phyloP scores from a whole-genome alignment of 768 basidiomycete species.

The Psilocybe subaeruginosa region DNA sequence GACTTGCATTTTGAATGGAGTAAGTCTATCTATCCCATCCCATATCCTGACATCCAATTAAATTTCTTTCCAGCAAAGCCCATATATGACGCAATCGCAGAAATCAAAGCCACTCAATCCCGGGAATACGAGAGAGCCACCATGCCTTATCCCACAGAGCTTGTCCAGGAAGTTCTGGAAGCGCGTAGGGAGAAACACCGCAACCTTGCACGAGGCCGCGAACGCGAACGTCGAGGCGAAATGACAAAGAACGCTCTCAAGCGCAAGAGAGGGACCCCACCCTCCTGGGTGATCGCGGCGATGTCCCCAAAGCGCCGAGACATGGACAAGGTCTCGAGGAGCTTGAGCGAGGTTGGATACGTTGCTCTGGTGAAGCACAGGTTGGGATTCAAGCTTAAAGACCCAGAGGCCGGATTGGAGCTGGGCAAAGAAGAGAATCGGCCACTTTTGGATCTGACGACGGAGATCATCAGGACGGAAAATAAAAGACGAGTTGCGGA shows the following conservation, averaged over 20 bases:
- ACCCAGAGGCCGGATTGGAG: conserved; percentile 38
- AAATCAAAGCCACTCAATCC: conserved; percentile 35
- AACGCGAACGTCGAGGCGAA: conserved; percentile 68
- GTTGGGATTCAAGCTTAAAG: conserved; percentile 52
- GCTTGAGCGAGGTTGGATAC: conserved; percentile 71
- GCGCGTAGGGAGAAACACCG: conserved; percentile 63
- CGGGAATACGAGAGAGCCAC: conserved; percentile 45
- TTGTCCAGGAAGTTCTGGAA: conserved; percentile 50
- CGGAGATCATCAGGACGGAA: conserved; percentile 28
- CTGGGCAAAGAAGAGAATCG: conserved; percentile 33
- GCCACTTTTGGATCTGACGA: conserved; percentile 27
- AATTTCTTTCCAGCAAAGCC: conserved; percentile 36
- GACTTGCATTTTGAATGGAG: conserved; percentile 37
- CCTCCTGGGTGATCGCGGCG: conserved; percentile 56
- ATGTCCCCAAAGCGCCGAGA: conserved; percentile 53
- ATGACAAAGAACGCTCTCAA: conserved; percentile 48
- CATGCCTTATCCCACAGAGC: conserved; percentile 47
- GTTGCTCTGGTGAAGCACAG: conserved; percentile 63
- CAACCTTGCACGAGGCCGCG: conserved; percentile 66
- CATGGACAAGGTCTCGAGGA: conserved; percentile 53
- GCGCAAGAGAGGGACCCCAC: conserved; percentile 59
- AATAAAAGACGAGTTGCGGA: conserved; percentile 26
- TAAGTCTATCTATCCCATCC: conserved; percentile 29
- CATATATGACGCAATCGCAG: conserved; percentile 29
- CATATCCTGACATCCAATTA: background rate